Conservation (phyloP, 2,329 filamentous ascomycete species). For the Beauveria pseudobassiana region DNA sequence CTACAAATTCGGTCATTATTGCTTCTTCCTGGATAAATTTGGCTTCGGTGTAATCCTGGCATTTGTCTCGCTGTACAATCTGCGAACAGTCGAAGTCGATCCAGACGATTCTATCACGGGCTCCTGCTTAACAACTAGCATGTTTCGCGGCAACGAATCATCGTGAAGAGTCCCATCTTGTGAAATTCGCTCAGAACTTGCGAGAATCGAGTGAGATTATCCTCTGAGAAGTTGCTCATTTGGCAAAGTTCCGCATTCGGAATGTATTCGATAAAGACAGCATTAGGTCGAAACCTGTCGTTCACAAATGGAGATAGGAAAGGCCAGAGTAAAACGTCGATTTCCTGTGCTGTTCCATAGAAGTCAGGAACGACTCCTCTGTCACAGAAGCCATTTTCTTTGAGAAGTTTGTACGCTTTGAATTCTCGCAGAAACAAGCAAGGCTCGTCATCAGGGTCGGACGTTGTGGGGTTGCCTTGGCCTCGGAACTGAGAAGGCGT, state of each 20-base stretch:
- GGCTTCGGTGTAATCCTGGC: not conserved
- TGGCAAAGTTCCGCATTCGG: not conserved
- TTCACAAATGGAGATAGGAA: not conserved
- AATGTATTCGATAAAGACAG: constrained; percentile 2
- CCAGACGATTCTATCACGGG: not conserved
- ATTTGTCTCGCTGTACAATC: not conserved
- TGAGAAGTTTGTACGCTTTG: not conserved
- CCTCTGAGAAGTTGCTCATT: not conserved
- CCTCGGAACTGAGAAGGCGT: not conserved
- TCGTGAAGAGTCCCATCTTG: not conserved
- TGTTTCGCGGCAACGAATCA: not conserved
- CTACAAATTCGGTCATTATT: not conserved
- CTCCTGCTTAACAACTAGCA: not conserved
- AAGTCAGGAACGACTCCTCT: constrained; percentile 1
- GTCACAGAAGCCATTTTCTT: not conserved
- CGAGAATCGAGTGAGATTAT: not conserved
- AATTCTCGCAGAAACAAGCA: not conserved
- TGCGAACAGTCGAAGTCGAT: not conserved
- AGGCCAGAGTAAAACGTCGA: not conserved
- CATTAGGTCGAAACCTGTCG: not conserved
- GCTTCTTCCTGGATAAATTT: not conserved
- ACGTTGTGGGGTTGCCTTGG: not conserved
- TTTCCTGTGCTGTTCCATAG: not conserved
- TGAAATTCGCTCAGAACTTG: not conserved
- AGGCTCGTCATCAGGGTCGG: not conserved